A percentile compares a stretch with the other conserved stretches of the same genome.
phyloP scores from a whole-genome alignment of 176 grass and related monocot species.

The Chrysopogon serrulatus region DNA sequence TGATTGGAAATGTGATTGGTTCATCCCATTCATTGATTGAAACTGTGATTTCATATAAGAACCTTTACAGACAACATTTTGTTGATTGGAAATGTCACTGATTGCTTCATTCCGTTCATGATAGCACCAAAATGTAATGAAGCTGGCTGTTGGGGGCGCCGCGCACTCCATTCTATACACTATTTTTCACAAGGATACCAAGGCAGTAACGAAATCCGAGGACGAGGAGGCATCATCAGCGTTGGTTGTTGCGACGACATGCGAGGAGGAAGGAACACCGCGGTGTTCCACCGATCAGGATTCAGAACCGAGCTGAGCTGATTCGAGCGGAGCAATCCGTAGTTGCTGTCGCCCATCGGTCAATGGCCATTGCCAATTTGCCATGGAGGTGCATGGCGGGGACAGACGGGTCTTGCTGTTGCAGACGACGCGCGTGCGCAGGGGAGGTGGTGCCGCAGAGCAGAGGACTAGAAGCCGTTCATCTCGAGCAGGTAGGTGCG shows the following conservation, averaged over 20 bases:
- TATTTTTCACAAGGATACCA: conserved; percentile 18
- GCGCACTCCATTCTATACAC: background rate
- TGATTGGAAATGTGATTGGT: conserved; percentile 2
- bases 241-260: conserved; percentile 19
- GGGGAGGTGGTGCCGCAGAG: background rate
- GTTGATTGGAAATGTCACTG: conserved; percentile 8
- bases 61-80: background rate
- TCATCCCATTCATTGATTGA: conserved; percentile 11
- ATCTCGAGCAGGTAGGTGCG: conserved; percentile 83
- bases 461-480: conserved; percentile 65
- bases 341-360: background rate
- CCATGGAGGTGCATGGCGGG: background rate
- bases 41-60: background rate
- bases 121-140: conserved; percentile 8
- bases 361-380: background rate
- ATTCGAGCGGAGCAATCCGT: conserved; percentile 4
- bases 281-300: background rate
- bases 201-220: conserved; percentile 28
- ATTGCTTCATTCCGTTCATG: conserved; percentile 13
- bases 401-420: background rate
- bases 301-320: background rate
- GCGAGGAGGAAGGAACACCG: background rate
- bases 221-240: conserved; percentile 7
- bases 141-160: background rate
- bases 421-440: background rate